Base-by-base conservation (phyloP, 257 asterid species). In the Solanum sejunctum region DNA sequence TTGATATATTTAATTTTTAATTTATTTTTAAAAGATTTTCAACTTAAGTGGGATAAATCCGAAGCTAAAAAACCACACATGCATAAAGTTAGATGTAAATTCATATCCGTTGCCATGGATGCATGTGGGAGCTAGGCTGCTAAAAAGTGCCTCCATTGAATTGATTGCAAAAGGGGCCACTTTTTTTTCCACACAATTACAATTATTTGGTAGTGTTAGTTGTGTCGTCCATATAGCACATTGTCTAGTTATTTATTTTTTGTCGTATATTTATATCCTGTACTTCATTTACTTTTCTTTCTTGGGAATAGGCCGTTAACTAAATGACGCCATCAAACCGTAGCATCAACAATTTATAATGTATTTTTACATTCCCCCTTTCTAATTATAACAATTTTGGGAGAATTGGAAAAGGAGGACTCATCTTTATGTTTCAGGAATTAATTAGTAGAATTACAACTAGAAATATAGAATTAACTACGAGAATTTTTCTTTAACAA, bases 41-140 rank as follows among this genome's bases (percentile, higher is more conserved):
- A 1, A 36, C 6, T 36, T 4, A 36, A 36, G 5, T 36, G 3
- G 0, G 5, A 36, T 4, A 36, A 36, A 36, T 36, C 1, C 41
- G 6, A 36, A 36, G 41, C 39, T 36, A 36, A 69, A 51, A 52
- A 2, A 12, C 39, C 80, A 72, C 80, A n/a, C 45, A 72, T n/a
- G 57, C 57, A 45, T 72, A 72, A 66, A 45, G 32, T 72, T 72
- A n/a, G 7, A 72, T 43, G 57, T 72, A n/a, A 72, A 72, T 45
- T 72, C 55, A 45, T 43, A 72, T 84, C 57, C 86, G 78, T 56
- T 43, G 39, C 70, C 23, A 75, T 28, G 77, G 54, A 58, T 75
- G 47, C 86, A 73, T 84, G 86, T 84, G 86, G 84, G 86, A 75
- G 26, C 78, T 73, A 45, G 17, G 55, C 71, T 58, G 54, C 55